These are phyloP conservation scores for Pleurotus giganteus DNA, from an alignment of 768 basidiomycete genomes.

Conservation along the genomic window DNA sequence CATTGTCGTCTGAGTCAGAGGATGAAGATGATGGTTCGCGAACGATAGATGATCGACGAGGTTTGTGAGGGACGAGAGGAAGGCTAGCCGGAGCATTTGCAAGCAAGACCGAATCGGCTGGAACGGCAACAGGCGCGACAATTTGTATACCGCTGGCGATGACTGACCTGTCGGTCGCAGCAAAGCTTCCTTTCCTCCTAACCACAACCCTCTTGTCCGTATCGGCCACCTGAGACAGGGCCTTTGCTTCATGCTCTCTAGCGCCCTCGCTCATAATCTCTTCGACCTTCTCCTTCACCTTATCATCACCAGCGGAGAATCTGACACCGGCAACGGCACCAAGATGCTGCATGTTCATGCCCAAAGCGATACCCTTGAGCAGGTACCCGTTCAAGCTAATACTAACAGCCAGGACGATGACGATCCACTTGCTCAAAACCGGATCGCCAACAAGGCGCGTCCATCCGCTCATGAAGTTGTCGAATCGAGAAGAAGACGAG, in stretches of 20 bases:
- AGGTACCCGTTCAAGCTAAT: conserved; percentile 92
- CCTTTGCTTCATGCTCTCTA: neutral
- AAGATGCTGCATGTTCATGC: conserved; percentile 31
- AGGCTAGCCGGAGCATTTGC: neutral
- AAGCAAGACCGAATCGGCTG: conserved; percentile 11
- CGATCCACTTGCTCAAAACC: conserved; percentile 92
- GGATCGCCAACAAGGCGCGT: conserved; percentile 92
- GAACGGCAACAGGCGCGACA: conserved; percentile 21
- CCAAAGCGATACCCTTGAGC: conserved; percentile 79
- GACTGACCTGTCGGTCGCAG: neutral
- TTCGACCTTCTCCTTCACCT: conserved; percentile 19
- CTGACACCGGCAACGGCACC: conserved; percentile 21
- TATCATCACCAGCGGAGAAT: conserved; percentile 20
- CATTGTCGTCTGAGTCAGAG: conserved; percentile 7
- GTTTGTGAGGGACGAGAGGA: neutral
- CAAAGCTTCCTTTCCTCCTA: neutral
- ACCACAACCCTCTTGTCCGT: conserved; percentile 5
- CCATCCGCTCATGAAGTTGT: conserved; percentile 90
- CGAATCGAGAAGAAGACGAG: conserved; percentile 42
- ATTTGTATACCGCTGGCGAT: neutral
- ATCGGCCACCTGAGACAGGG: conserved; percentile 8
- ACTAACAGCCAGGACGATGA: conserved; percentile 79
- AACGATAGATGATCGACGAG: conserved; percentile 4
- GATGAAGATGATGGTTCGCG: neutral
- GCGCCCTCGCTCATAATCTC: conserved; percentile 13